Base-by-base conservation (phyloP, 1,139 yeast genomes). In the Wickerhamomyces sp. region DNA sequence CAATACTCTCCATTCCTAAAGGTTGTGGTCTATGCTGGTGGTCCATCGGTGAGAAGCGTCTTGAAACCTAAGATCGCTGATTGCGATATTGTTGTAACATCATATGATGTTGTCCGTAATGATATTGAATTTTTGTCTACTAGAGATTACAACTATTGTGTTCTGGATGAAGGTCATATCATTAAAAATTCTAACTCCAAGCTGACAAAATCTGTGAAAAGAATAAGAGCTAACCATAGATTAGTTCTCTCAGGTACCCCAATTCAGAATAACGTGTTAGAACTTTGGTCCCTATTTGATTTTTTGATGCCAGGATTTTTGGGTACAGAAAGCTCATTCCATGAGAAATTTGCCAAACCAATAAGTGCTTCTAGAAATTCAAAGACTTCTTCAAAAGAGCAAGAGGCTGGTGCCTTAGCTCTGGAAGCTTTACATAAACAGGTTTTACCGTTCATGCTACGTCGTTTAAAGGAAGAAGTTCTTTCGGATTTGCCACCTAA, bases 271-370 rank as follows among this genome's bases (percentile, higher is more conserved):
- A 92, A 94, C 57, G 98, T 94, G 1, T 72, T 94, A 36, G 99
- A 94, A 60, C 68, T 94, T 45, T 94, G 98, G 98, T 92, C 98
- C 3, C 68, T 94, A 53, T 94, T 94, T 68, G 98, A 94, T 61
- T 94, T 89, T 61, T 71, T 94, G 60, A 94, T 94, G 98, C 99
- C 99, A 2, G 99, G 98, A 1, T 94, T 92, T 59, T 70, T 94
- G 53, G 99, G 98, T 15, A 83, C 96, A 3, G 98, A 94, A 58
- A 92, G 89, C 62, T 76, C 84, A 33, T 94, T 94, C 67, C 95
- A 90, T 54, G 97, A 90, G 47, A 81, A 92, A 50, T 94, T 90
- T 70, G 95, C 97, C 17, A 90, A 89, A 56, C 99, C 99, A 4
- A 94, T 94, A 60, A 94, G 97, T 3, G 94, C 95, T 2, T 85